phyloP scores from a whole-genome alignment of 345 rosid species.

The Gossypium anomalum region DNA sequence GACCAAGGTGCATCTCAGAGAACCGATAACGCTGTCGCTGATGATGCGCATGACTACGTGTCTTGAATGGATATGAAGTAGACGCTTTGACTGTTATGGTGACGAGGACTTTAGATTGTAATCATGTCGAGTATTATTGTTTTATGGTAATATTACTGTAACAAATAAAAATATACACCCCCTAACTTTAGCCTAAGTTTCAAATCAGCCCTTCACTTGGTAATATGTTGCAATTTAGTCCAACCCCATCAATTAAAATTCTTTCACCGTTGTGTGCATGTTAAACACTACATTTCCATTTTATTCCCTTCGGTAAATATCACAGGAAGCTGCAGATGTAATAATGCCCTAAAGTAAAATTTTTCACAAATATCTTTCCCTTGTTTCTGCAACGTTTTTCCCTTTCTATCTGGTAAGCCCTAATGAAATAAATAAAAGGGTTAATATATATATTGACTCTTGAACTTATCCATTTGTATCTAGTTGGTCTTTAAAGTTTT shows the following conservation, averaged over 20 bases:
- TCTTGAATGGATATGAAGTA: slow-evolving; percentile 19
- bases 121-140: neutral
- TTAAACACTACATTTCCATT: neutral
- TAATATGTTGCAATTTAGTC: slow-evolving; percentile 7
- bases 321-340: neutral
- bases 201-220: neutral
- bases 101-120: neutral
- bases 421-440: no score
- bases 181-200: slow-evolving; percentile 4
- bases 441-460: no score
- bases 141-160: neutral
- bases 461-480: no score
- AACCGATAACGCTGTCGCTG: slow-evolving; percentile 23
- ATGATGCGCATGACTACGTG: slow-evolving; percentile 45
- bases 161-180: neutral
- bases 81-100: slow-evolving; percentile 5
- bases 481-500: no score
- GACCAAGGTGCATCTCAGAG: slow-evolving; percentile 52
- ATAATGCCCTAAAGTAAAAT: neutral
- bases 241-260: neutral
- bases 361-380: neutral
- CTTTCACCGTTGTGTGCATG: neutral
- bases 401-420: no score
- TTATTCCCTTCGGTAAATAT: neutral
- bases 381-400: no score